Base-by-base conservation (phyloP, 768 basidiomycete genomes). In the Glaciozyma antarctica region DNA sequence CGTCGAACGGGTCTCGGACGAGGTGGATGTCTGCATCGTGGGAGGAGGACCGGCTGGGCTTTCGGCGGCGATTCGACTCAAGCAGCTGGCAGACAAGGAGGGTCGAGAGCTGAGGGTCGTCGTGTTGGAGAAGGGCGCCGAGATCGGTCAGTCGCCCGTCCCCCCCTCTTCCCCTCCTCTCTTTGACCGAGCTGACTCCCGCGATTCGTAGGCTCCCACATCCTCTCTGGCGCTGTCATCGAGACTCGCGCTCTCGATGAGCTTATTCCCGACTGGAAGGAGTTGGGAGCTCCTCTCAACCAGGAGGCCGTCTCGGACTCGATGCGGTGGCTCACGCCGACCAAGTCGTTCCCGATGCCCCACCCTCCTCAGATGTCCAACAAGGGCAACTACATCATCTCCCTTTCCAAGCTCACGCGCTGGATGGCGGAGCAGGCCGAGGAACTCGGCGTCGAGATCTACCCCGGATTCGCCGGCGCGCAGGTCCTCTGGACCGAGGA, bases 291-390 rank as follows among this genome's bases (percentile, higher is more conserved):
- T 61, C 93, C 94, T 2, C 80, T 97, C 24, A 85, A 81, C 28
- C 88, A 88, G 73, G 84, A 84, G 0, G 90, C 91, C 0, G 85
- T 82, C 0, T 84, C 83, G 32, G 88, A 86, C 28, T 77, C 80
- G 16, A 98, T 99, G 94, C 84, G 88, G 51, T 90, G 84, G 75
- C 81, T 99, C 68, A 92, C 93, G 16, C 65, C 80, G 24, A 83
- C 80, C 21, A 74, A 75, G 61, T 82, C 87, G 16, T 78, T 92
- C 66, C 90, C 90, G 17, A 84, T 97, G 55, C 95, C 91, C 0
- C 93, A 97, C 75, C 94, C 95, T 5, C 93, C 94, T 0, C 93
- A 97, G 77, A 99, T 99, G 95, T 80, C 81, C 73, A 95, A 95
- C 80, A 82, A 86, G 34, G 87, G 93, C 56, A 99, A 97, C 78